Evolutionary conservation across 768 basidiomycete genomes (phyloP).

Genomic region (Strobilomyces confusus): DNA sequence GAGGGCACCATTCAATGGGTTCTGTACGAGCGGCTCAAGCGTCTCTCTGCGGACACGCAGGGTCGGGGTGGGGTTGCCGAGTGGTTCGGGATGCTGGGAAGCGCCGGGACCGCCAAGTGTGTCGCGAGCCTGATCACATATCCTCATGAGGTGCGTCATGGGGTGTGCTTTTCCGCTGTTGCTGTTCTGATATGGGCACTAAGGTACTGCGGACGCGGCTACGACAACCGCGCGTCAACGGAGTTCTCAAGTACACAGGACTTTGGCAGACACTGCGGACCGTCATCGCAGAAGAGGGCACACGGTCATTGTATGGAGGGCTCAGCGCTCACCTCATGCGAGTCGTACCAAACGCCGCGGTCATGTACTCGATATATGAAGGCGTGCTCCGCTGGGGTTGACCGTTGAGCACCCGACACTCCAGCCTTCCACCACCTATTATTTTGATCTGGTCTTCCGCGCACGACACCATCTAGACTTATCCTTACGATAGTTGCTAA

Average conservation of each 20-base stretch:
- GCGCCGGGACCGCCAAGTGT: conserved; percentile 90
- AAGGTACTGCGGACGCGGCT: conserved; percentile 93
- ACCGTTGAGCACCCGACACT: neutral
- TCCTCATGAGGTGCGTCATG: conserved; percentile 81
- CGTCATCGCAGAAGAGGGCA: conserved; percentile 88
- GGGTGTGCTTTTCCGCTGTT: neutral
- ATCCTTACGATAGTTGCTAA: conserved; percentile 13
- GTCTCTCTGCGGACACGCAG: conserved; percentile 49
- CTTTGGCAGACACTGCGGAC: conserved; percentile 80
- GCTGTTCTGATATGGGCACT: conserved; percentile 1
- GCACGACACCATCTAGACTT: conserved; percentile 11
- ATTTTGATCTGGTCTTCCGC: neutral
- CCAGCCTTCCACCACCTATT: too few species aligned
- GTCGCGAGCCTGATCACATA: conserved; percentile 95
- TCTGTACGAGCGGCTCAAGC: conserved; percentile 90
- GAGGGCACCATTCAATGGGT: conserved; percentile 98
- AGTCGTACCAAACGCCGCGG: conserved; percentile 94
- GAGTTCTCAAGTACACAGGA: conserved; percentile 80
- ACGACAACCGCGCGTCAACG: conserved; percentile 80
- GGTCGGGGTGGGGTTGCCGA: conserved; percentile 55
- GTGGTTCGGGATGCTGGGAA: conserved; percentile 82
- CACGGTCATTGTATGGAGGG: conserved; percentile 82
- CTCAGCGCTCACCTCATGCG: conserved; percentile 94
- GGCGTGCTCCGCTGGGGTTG: conserved; percentile 61
- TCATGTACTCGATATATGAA: conserved; percentile 97